Evolutionary conservation across 164 flowering plant genomes (phyloP).

Genomic region (Umbellularia californica): DNA sequence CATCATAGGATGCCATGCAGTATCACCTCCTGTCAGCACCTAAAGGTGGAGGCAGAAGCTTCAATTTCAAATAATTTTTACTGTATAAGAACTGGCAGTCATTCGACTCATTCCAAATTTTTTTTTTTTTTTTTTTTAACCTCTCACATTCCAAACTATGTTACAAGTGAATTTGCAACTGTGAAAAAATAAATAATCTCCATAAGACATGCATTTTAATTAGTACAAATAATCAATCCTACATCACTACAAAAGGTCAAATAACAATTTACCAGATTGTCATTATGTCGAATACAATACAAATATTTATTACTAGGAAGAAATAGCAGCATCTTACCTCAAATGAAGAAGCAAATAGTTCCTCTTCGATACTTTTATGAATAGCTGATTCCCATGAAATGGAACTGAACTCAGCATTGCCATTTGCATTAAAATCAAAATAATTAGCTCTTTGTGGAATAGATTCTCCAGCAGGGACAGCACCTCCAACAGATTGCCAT

Average conservation of each 20-base stretch:
- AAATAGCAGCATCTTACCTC: constrained; percentile 33
- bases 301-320: neutral
- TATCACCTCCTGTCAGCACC: too few species aligned
- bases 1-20: too few species aligned
- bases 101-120: too few species aligned
- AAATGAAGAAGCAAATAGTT: constrained; percentile 64
- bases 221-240: neutral
- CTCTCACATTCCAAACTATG: too few species aligned
- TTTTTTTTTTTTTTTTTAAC: too few species aligned
- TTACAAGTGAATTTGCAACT: neutral
- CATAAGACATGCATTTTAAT: neutral
- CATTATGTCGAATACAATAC: neutral
- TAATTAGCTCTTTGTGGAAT: constrained; percentile 41
- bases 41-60: too few species aligned
- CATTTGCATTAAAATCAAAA: constrained; percentile 35
- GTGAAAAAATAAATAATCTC: neutral
- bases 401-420: constrained; percentile 54
- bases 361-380: constrained; percentile 82
- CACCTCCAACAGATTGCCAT: constrained; percentile 63
- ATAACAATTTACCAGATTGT: neutral
- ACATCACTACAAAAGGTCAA: neutral
- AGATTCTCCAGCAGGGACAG: constrained; percentile 41
- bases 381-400: constrained; percentile 90
- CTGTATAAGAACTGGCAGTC: too few species aligned
- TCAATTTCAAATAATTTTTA: too few species aligned